A percentile compares a stretch with the other conserved stretches of the same genome.
Conservation (phyloP, 2,329 filamentous ascomycete species). For the Lizonia empirigonia region DNA sequence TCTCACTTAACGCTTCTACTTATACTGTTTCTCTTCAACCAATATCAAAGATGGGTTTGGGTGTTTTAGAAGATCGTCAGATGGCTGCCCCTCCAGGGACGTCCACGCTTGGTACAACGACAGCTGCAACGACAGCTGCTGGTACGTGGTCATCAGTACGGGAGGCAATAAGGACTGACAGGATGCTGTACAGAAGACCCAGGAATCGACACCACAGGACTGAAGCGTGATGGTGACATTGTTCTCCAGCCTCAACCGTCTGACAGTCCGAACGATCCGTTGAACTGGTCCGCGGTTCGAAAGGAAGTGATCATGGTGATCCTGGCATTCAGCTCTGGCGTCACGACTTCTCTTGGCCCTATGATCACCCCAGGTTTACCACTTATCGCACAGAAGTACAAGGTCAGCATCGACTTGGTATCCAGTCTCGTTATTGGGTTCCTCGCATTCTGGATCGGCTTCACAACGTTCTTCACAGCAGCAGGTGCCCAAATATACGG, state of each 20-base stretch:
- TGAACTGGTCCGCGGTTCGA: constrained; percentile 51
- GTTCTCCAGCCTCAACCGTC: constrained; percentile 91
- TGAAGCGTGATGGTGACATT: constrained; percentile 63
- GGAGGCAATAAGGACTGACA: background rate
- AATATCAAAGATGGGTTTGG: constrained; percentile 36
- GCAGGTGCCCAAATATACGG: constrained; percentile 49
- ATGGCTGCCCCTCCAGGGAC: constrained; percentile 43
- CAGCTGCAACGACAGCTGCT: background rate
- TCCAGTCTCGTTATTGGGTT: constrained; percentile 50
- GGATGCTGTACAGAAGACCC: constrained; percentile 16
- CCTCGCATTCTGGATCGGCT: constrained; percentile 47
- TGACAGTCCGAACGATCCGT: constrained; percentile 86
- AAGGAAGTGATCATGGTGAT: constrained; percentile 44
- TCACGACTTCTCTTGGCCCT: constrained; percentile 46
- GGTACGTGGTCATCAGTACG: background rate
- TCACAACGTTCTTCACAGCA: constrained; percentile 51
- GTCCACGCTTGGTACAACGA: constrained; percentile 31
- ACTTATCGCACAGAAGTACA: constrained; percentile 44
- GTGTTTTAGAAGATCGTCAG: constrained; percentile 36
- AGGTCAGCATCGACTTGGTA: constrained; percentile 47
- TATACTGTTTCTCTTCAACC: background rate
- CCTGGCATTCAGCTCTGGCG: constrained; percentile 43
- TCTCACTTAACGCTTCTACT: background rate
- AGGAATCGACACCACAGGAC: constrained; percentile 23
- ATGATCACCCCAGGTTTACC: constrained; percentile 50